These are phyloP conservation scores for Plantago elongata DNA, from an alignment of 257 asterid genomes.

Conservation along the genomic window DNA sequence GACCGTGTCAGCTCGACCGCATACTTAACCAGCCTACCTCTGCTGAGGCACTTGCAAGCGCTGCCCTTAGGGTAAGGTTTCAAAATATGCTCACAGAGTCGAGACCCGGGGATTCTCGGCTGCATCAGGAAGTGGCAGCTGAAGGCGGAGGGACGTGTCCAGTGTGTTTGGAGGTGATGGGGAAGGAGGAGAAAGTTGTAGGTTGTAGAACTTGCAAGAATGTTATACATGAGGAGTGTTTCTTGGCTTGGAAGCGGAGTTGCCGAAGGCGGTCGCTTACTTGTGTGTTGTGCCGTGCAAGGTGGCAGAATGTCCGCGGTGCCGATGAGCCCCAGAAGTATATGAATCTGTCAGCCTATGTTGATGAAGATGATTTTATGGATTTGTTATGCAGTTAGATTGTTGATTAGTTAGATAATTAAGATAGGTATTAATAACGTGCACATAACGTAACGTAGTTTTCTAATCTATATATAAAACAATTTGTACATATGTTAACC, in stretches of 20 bases:
- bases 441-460: background rate
- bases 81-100: slow-evolving; percentile 43
- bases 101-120: slow-evolving; percentile 12
- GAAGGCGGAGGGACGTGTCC: slow-evolving; percentile 62
- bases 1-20: slow-evolving; percentile 72
- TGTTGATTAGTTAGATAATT: slow-evolving; percentile 11
- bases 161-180: slow-evolving; percentile 84
- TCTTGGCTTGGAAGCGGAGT: slow-evolving; percentile 76
- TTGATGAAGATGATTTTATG: slow-evolving; percentile 41
- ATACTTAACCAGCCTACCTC: slow-evolving; percentile 57
- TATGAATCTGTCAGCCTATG: slow-evolving; percentile 73
- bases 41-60: slow-evolving; percentile 50
- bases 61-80: slow-evolving; percentile 46
- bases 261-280: slow-evolving; percentile 64
- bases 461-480: background rate
- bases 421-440: no score
- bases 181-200: slow-evolving; percentile 54
- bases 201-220: slow-evolving; percentile 73
- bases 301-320: slow-evolving; percentile 60
- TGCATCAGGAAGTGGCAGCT: slow-evolving; percentile 25
- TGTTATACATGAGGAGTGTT: slow-evolving; percentile 75
- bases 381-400: slow-evolving; percentile 32
- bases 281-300: slow-evolving; percentile 92
- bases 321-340: slow-evolving; percentile 53
- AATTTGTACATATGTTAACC: no score